phyloP scores from a whole-genome alignment of 352 stramenopile species.

The Phytopythium litorale region DNA sequence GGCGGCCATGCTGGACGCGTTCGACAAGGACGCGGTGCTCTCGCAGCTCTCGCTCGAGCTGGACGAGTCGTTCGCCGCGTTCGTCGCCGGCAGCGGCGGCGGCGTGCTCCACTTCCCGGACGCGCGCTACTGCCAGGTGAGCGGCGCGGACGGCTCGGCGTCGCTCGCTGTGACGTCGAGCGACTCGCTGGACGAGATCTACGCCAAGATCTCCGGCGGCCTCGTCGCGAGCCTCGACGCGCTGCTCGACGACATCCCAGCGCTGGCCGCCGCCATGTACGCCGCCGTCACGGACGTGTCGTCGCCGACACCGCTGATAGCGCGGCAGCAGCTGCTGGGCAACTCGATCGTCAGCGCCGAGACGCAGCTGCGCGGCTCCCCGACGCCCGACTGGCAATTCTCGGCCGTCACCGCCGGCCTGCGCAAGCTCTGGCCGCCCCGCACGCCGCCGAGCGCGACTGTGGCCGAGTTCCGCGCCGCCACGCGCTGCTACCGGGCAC shows the following conservation, averaged over 20 bases:
- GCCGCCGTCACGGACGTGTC: constrained; percentile 9
- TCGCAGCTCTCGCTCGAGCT: constrained; percentile 20
- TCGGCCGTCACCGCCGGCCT: constrained; percentile 28
- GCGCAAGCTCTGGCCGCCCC: constrained; percentile 39
- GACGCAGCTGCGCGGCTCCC: constrained; percentile 21
- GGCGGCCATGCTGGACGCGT: constrained; percentile 22
- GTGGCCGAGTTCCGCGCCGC: constrained; percentile 19
- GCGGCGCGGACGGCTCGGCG: constrained; percentile 5
- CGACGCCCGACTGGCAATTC: constrained; percentile 17
- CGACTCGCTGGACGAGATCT: constrained; percentile 26
- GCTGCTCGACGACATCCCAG: constrained; percentile 22
- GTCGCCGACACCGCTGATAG: background rate
- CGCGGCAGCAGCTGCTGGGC: constrained; percentile 20
- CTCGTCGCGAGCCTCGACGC: constrained; percentile 19
- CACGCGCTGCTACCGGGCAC: constrained; percentile 37
- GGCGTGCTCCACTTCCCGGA: constrained; percentile 42
- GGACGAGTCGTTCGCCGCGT: constrained; percentile 22
- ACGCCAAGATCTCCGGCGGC: constrained; percentile 32
- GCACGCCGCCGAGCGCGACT: constrained; percentile 20
- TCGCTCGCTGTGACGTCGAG: background rate
- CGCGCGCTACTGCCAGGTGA: constrained; percentile 24
- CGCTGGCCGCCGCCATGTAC: constrained; percentile 12
- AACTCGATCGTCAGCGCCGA: constrained; percentile 17
- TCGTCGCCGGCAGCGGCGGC: constrained; percentile 23
- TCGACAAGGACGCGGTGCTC: constrained; percentile 16